Evolutionary conservation across 139 green algal genomes (phyloP), one percentile per base, ranked within the genome.

Genomic region (Closterium sp.): DNA sequence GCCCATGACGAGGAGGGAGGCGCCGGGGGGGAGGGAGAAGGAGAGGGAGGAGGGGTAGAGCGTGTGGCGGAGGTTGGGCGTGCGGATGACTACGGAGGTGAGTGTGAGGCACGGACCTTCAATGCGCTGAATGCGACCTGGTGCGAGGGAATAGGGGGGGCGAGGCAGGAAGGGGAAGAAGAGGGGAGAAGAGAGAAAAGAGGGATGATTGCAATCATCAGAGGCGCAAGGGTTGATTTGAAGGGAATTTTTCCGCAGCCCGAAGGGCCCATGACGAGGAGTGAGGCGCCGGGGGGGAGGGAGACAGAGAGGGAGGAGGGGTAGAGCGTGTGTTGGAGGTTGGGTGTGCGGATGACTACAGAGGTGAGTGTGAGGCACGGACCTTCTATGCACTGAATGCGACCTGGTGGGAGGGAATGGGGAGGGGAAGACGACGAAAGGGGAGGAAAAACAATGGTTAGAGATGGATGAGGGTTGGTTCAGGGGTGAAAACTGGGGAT

Each of bases 1-100:
- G 0, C 97, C 97, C 62, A 97, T 96, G 22, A 98, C 91, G n/a
- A 98, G 94, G 70, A 98, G 88, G 22, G 93, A 96, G 85, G 97
- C 92, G 17, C 95, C 94, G 0, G 90, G 86, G 6, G 19, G 17
- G 24, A 98, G 88, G 0, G 88, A 29, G 62, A 97, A 27, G 86
- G 90, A 88, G 62, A 97, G 95, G 4, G 73, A 90, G 7, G 86
- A 31, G 27, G 87, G 28, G 70, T 91, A 91, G 38, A 93, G 91
- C 5, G 13, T 21, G 24, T 84, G 86, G 90, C 93, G 88, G 88
- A 90, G 34, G 88, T 91, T 92, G 1, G 95, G 95, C 19, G 95
- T 95, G 28, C 28, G 79, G 13, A 96, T 88, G 24, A 85, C 91
- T 28, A 96, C 89, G 21, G 85, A 32, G 10, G 93, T 86, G 13